Evolutionary conservation across 202 grass and related monocot species (phyloP), one percentile per base, ranked within the genome.

Genomic region (Carex arenaria): DNA sequence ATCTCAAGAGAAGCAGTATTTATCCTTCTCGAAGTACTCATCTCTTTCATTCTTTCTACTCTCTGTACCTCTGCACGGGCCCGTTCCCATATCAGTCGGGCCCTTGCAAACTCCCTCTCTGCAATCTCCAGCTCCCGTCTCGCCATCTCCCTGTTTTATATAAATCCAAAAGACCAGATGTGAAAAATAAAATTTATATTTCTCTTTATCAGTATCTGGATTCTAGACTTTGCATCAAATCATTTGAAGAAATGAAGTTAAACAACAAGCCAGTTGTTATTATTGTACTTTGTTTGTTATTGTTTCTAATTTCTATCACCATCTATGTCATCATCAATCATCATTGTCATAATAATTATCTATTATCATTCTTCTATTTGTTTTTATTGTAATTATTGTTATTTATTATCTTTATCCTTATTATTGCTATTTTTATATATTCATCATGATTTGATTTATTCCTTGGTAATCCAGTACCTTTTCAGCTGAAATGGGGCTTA

Each of bases 1-100:
- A 95, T 93, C 87, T 97, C 94, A 82, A 91, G 63, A 67, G 80
- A 87, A 13, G 87, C 78, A 8, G 87, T 72, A 49, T 85, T 86
- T 79, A 88, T 87, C 49, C 92, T 86, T 62, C 89, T 86, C 38
- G 87, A 36, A 31, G 79, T 59, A 2, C 87, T 88, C 83, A 95
- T 86, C 78, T 93, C 90, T 85, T 98, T 98, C 90, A 98, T 95
- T 76, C 91, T 89, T 85, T 98, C 95, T 34, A 95, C 95, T 42
- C 87, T 84, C 84, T 91, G 89, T 84, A 98, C 87, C 87, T 98
- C 92, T 72, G 91, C 90, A 26, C 91, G 82, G 5, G 95, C 90
- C 51, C 93, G 78, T 70, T 93, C 95, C 95, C 95, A 95, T 64
- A 95, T 90, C 67, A 82, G 69, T 80, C 91, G 81, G 4, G 95